Conservation (phyloP, 2,329 filamentous ascomycete genomes). For the Penicillium sp. region DNA sequence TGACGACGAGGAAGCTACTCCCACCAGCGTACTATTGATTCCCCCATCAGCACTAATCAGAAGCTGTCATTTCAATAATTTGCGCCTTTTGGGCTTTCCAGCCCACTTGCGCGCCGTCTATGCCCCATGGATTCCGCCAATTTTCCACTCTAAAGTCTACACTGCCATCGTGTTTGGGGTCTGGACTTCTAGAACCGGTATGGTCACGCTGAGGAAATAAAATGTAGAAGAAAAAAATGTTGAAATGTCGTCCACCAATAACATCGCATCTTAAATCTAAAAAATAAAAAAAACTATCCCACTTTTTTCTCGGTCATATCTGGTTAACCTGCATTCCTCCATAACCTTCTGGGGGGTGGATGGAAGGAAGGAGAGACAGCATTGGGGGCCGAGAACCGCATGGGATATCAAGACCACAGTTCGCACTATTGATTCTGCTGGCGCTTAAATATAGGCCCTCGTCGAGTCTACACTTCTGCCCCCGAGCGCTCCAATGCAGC, state of each 20-base stretch:
- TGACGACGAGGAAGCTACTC: not conserved
- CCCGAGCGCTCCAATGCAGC: constrained; percentile 31
- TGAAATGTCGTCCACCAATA: not conserved
- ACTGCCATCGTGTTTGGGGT: not conserved
- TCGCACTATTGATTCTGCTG: constrained; percentile 28
- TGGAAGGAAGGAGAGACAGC: not conserved
- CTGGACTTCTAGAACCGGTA: not conserved
- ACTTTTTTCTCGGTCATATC: not conserved
- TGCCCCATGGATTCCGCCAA: not conserved
- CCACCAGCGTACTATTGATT: not conserved
- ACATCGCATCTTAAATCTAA: not conserved
- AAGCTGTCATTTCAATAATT: constrained; percentile 7
- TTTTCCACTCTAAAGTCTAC: not conserved
- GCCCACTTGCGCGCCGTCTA: not conserved
- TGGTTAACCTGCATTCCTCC: not conserved
- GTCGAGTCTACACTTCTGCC: constrained; percentile 28
- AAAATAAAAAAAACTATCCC: not conserved
- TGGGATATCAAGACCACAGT: constrained; percentile 24
- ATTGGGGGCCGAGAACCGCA: constrained; percentile 38
- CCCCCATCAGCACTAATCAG: constrained; percentile 8
- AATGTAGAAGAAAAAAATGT: not conserved
- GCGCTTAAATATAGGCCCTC: constrained; percentile 44
- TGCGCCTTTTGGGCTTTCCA: not conserved
- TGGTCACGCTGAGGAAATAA: not conserved
- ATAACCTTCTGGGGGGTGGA: constrained; percentile 5